Evolutionary conservation across 495 filamentous ascomycete genomes (phyloP).

Genomic region (Aspergillus steynii): DNA sequence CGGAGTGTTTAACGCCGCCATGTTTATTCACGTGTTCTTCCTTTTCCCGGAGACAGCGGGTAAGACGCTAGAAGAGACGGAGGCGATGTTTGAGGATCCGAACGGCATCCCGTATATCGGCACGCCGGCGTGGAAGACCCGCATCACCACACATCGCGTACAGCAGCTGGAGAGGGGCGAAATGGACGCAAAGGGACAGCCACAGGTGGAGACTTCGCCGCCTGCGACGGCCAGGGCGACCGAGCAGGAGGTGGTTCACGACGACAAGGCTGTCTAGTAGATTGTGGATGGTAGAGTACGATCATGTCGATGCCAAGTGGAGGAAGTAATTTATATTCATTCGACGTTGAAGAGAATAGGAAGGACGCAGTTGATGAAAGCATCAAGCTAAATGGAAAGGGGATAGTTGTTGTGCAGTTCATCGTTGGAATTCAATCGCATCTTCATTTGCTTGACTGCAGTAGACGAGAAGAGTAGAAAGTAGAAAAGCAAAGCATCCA

Average conservation of each 20-base stretch:
- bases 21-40: slow-evolving; percentile 75
- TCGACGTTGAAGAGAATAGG: background rate
- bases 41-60: slow-evolving; percentile 78
- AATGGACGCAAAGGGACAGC: slow-evolving; percentile 7
- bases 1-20: slow-evolving; percentile 67
- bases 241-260: background rate
- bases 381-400: too few species aligned
- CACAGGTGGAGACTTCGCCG: background rate
- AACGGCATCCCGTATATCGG: slow-evolving; percentile 63
- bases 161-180: slow-evolving; percentile 11
- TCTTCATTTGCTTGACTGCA: too few species aligned
- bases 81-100: slow-evolving; percentile 66
- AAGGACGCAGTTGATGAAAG: too few species aligned
- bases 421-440: too few species aligned
- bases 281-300: background rate
- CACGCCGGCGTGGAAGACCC: slow-evolving; percentile 68
- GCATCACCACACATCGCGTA: background rate
- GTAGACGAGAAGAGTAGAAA: too few species aligned
- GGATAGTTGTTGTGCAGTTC: too few species aligned
- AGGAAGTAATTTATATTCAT: background rate
- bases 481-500: too few species aligned
- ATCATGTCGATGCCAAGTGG: too few species aligned
- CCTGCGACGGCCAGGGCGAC: background rate
- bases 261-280: background rate
- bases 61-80: slow-evolving; percentile 78